Evolutionary conservation across 129 eudicot species (phyloP).

Genomic region (Flaveria linearis): DNA sequence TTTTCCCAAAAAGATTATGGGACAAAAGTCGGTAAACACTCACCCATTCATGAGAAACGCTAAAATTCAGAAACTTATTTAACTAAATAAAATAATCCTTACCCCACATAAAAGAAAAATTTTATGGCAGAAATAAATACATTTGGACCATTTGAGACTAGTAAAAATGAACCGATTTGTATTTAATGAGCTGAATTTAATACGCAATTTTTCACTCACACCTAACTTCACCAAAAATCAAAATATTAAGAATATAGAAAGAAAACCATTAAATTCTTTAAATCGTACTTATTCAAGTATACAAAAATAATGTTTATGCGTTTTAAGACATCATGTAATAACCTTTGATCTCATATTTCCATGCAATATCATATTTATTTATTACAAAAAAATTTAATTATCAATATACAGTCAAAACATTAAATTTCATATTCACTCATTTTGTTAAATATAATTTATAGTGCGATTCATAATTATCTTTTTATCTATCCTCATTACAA

Average conservation of each 20-base stretch:
- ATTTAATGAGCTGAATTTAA: conserved; percentile 8
- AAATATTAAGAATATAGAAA: not conserved
- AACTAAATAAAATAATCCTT: not conserved
- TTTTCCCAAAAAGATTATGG: too few species aligned
- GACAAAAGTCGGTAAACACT: too few species aligned
- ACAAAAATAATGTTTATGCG: too few species aligned
- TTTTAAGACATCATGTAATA: too few species aligned
- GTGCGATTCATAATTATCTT: too few species aligned
- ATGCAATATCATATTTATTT: not conserved
- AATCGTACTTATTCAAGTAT: not conserved
- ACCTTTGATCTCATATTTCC: too few species aligned
- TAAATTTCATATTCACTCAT: too few species aligned
- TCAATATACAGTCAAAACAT: too few species aligned
- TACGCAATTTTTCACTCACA: conserved; percentile 1
- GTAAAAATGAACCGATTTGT: conserved; percentile 6
- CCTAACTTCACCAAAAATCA: not conserved
- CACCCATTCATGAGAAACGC: too few species aligned
- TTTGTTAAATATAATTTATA: too few species aligned
- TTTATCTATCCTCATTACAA: too few species aligned
- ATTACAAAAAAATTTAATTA: not conserved
- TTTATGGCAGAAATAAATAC: not conserved
- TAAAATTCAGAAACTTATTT: too few species aligned
- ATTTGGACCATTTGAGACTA: conserved; percentile 8
- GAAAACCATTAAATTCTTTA: not conserved
- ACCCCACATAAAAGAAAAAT: not conserved